These are phyloP conservation scores for Lactifluus subvellereus DNA, from an alignment of 768 basidiomycete species.

Conservation along the genomic window DNA sequence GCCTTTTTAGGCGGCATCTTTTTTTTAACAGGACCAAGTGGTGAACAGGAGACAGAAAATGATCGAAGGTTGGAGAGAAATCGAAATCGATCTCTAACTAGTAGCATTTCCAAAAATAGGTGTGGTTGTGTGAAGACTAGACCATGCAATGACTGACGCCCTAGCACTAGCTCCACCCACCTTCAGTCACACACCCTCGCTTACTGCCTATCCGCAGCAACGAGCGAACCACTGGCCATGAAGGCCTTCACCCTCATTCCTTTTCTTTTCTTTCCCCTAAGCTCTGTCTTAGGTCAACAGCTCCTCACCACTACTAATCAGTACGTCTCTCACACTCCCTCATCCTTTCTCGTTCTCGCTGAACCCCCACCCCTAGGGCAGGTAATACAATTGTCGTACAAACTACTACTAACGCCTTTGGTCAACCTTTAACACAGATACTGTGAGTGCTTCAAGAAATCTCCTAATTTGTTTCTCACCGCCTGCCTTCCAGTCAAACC, in stretches of 20 bases:
- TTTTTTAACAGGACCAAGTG: slow-evolving; percentile 41
- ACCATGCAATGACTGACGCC: too few species aligned
- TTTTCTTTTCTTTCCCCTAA: slow-evolving; percentile 24
- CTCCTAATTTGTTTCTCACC: not conserved
- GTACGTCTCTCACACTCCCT: slow-evolving; percentile 34
- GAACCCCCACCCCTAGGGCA: slow-evolving; percentile 28
- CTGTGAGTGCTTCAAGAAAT: slow-evolving; percentile 34
- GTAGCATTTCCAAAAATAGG: slow-evolving; percentile 12
- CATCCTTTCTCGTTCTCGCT: slow-evolving; percentile 10
- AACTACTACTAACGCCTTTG: slow-evolving; percentile 38
- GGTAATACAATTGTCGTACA: slow-evolving; percentile 51
- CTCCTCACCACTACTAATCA: slow-evolving; percentile 41
- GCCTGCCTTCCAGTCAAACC: slow-evolving; percentile 18
- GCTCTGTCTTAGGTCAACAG: slow-evolving; percentile 33
- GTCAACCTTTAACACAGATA: slow-evolving; percentile 37
- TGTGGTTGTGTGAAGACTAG: not conserved
- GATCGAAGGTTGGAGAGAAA: slow-evolving; percentile 16
- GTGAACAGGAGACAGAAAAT: slow-evolving; percentile 37
- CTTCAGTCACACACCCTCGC: not conserved
- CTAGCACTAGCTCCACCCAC: not conserved
- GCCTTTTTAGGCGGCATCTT: slow-evolving; percentile 94
- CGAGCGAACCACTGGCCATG: slow-evolving; percentile 2
- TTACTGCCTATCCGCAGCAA: not conserved
- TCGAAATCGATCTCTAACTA: slow-evolving; percentile 24
- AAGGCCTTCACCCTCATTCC: slow-evolving; percentile 11